Conservation (phyloP, 495 filamentous ascomycete genomes). For the Aspergillus indologenus region DNA sequence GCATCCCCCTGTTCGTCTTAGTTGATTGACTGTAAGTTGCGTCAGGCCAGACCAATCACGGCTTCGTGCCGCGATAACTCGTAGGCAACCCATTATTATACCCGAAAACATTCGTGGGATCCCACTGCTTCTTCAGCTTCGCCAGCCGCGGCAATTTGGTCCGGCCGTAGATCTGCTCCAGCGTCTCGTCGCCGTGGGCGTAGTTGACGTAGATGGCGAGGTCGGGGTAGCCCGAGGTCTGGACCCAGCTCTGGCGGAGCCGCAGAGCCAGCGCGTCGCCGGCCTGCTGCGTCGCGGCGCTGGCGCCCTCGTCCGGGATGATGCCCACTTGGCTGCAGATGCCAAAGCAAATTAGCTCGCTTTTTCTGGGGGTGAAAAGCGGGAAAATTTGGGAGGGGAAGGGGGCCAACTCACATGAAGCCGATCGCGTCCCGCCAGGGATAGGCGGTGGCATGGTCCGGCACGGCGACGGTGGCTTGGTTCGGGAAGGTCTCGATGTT, state of each 20-base stretch:
- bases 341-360: too few species aligned
- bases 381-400: background rate
- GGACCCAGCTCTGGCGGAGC: background rate
- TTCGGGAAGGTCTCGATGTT: slow-evolving; percentile 1
- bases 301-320: too few species aligned
- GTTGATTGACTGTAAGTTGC: too few species aligned
- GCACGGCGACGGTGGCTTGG: background rate
- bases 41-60: too few species aligned
- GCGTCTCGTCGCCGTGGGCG: background rate
- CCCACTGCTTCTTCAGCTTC: background rate
- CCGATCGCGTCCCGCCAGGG: background rate
- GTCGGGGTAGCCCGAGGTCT: background rate
- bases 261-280: too few species aligned
- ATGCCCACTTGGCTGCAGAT: background rate
- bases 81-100: too few species aligned
- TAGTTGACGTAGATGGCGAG: background rate
- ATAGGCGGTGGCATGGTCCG: slow-evolving; percentile 1
- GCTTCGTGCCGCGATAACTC: too few species aligned
- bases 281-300: too few species aligned
- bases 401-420: background rate
- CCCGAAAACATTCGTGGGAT: background rate
- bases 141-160: background rate
- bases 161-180: background rate
- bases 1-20: too few species aligned
- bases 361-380: too few species aligned